Base-by-base conservation (phyloP, 2,329 filamentous ascomycete genomes). In the Cytospora mali region DNA sequence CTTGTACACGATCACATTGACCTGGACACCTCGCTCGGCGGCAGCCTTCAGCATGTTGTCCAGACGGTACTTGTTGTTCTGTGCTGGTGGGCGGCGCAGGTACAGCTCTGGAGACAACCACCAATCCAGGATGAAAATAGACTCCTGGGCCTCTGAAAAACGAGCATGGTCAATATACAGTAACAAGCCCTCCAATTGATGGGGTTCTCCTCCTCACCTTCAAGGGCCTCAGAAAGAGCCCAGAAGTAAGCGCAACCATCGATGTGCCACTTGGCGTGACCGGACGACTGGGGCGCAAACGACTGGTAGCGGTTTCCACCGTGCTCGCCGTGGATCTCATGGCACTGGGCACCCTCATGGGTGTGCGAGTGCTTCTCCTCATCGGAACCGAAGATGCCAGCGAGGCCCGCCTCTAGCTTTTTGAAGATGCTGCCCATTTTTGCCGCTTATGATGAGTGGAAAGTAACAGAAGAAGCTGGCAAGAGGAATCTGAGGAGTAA, bases 21-120 rank as follows among this genome's bases (percentile, higher is more conserved):
- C 82, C 69, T 89, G 86, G 52, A 97, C 93, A 49, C 93, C 93
- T 50, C 93, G 86, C 75, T 94, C 84, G 28, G 93, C 92, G 10
- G 92, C 93, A 60, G 88, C 88, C 69, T 90, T 84, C 54, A 97
- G 84, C 87, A 96, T 88, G 55, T 87, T 85, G 75, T 97, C 93
- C 46, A 97, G 79, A 6, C 93, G 88, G 73, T 96, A 97, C 69
- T 89, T 81, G 74, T 96, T 88, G 75, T 96, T 93, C 72, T 85
- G 84, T 23, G 90, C 86, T 10, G 92, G 92, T 2, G 93, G 93
- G 27, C 93, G 85, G 68, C 93, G 86, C 35, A 97, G 83, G 72
- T 95, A 97, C 29, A 97, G 79, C 76, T 97, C 93, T 1, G 93
- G 92, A 61, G 88, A 93, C 67, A 96, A 76, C 92, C 93, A 96